These are phyloP conservation scores for Secale cereale DNA, from an alignment of 176 grass and related monocot genomes.

Conservation along the genomic window DNA sequence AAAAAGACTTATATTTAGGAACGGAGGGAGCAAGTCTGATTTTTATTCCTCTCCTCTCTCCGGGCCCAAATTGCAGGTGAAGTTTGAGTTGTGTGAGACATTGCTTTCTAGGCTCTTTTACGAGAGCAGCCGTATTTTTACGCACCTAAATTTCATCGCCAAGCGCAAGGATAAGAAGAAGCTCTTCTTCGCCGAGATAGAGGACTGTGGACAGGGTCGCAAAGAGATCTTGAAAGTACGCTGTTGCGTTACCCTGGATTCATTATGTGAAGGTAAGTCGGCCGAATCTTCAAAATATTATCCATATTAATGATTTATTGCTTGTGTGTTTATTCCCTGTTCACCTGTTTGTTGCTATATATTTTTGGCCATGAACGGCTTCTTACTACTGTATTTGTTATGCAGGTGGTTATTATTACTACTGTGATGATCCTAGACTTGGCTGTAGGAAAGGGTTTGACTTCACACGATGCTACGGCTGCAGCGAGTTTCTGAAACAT, in stretches of 20 bases:
- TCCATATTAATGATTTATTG: neutral
- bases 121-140: neutral
- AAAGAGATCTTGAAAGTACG: neutral
- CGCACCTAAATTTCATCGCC: neutral
- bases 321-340: neutral
- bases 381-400: neutral
- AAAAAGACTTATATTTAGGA: too few relatives aligned
- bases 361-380: neutral
- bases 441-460: neutral
- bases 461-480: neutral
- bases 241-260: neutral
- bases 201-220: neutral
- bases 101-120: neutral
- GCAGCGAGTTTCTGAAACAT: constrained; percentile 5
- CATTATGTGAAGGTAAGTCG: neutral
- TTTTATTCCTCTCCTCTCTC: neutral
- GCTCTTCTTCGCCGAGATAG: neutral
- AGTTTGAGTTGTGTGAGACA: neutral
- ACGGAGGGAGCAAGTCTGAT: too few relatives aligned
- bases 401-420: constrained; percentile 11
- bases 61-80: neutral
- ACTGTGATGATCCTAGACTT: neutral
- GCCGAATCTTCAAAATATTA: neutral
- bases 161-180: neutral
- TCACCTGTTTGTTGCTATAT: neutral